These are phyloP conservation scores for Aquilaria sinensis DNA, from an alignment of 345 rosid species.

Conservation along the genomic window DNA sequence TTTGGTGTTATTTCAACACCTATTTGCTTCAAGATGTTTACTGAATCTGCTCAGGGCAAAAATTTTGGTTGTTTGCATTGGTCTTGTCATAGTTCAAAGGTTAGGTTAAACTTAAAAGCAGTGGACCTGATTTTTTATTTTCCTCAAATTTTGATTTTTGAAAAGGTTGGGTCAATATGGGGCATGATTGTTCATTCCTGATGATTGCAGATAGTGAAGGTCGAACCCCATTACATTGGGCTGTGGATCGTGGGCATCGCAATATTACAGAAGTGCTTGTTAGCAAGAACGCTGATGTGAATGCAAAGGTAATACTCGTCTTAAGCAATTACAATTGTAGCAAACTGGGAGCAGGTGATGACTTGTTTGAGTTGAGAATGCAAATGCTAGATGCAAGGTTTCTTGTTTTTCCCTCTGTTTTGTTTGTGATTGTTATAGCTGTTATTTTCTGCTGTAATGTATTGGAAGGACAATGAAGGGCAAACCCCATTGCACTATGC, in stretches of 20 bases:
- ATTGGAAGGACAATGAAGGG: constrained; percentile 82
- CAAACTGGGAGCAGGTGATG: too few species aligned
- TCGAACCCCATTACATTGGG: constrained; percentile 90
- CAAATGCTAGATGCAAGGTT: too few species aligned
- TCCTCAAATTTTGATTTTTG: constrained; percentile 7
- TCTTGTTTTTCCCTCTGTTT: constrained; percentile 3
- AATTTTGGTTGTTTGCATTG: too few species aligned
- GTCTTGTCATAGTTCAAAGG: not conserved
- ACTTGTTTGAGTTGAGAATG: too few species aligned
- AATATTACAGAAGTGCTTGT: constrained; percentile 48
- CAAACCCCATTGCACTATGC: constrained; percentile 95
- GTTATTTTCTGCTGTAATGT: constrained; percentile 8
- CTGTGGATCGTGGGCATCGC: constrained; percentile 83
- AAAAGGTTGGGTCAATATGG: too few species aligned
- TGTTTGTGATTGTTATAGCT: constrained; percentile 8
- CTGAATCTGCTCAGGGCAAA: too few species aligned
- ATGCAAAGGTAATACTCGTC: constrained; percentile 56
- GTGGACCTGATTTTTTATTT: not conserved
- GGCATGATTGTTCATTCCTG: not conserved
- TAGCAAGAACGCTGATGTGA: constrained; percentile 59
- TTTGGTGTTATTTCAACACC: not conserved
- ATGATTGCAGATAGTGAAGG: constrained; percentile 80
- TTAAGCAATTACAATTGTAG: not conserved
- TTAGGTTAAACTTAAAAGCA: not conserved
- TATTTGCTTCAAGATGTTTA: too few species aligned